Evolutionary conservation across 192 early-diverging fungal species (phyloP).

Genomic region (Coemansia sp.): DNA sequence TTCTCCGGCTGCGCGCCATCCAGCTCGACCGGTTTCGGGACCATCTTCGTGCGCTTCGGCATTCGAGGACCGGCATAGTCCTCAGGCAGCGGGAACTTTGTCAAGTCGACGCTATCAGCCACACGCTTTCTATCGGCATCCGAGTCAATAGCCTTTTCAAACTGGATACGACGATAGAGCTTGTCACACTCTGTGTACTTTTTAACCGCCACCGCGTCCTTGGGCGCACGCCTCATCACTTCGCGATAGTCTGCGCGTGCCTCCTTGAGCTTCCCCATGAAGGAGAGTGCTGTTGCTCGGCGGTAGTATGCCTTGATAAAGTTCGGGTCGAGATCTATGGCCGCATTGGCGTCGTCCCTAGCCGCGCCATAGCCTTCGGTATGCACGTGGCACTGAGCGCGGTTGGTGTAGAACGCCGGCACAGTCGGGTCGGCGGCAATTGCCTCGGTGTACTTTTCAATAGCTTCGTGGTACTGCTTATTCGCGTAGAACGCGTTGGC

Average conservation of each 20-base stretch:
- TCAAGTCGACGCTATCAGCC: slow-evolving; percentile 53
- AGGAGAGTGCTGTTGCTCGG: slow-evolving; percentile 85
- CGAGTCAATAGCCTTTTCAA: slow-evolving; percentile 88
- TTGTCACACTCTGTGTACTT: slow-evolving; percentile 91
- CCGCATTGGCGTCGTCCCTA: slow-evolving; percentile 76
- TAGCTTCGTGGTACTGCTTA: slow-evolving; percentile 82
- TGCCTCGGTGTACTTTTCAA: slow-evolving; percentile 86
- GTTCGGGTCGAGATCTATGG: slow-evolving; percentile 74
- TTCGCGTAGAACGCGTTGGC: slow-evolving; percentile 43
- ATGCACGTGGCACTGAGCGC: slow-evolving; percentile 84
- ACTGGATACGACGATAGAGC: slow-evolving; percentile 78
- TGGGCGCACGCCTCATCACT: slow-evolving; percentile 74
- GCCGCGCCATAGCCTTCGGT: slow-evolving; percentile 86
- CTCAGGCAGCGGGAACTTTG: slow-evolving; percentile 59
- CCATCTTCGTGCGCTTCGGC: slow-evolving; percentile 31
- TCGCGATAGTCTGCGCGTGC: slow-evolving; percentile 71
- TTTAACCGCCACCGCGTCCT: slow-evolving; percentile 71
- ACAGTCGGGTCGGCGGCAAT: slow-evolving; percentile 82
- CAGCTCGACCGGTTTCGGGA: slow-evolving; percentile 3
- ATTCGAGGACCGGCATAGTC: slow-evolving; percentile 85
- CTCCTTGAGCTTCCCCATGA: slow-evolving; percentile 82
- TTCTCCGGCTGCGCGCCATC: slow-evolving; percentile 1
- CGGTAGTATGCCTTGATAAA: slow-evolving; percentile 96
- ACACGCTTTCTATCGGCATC: slow-evolving; percentile 43
- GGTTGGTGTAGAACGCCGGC: slow-evolving; percentile 87